These are phyloP conservation scores for Pinus tabuliformis DNA, from an alignment of 75 land plant species.

Conservation along the genomic window DNA sequence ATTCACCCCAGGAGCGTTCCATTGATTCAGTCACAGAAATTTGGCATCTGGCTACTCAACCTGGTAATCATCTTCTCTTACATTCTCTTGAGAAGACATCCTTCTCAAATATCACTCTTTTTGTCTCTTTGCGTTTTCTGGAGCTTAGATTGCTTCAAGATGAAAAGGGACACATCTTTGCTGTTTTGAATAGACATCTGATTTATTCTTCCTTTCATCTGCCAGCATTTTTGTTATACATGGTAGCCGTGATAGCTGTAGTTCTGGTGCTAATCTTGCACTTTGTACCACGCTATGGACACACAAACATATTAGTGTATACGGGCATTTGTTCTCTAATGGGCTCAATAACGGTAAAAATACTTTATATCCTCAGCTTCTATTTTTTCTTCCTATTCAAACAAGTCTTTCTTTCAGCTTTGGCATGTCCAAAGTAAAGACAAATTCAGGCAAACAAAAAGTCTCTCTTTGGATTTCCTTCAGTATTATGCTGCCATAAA, in stretches of 20 bases:
- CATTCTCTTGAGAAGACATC: not conserved
- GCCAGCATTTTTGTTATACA: constrained; percentile 79
- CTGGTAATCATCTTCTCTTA: constrained; percentile 46
- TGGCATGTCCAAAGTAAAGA: not conserved
- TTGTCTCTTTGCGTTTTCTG: not conserved
- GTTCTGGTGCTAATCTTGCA: constrained; percentile 67
- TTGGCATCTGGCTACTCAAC: constrained; percentile 81
- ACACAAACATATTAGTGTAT: constrained; percentile 83
- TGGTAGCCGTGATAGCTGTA: constrained; percentile 48
- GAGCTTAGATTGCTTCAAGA: constrained; percentile 1
- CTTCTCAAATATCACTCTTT: not conserved
- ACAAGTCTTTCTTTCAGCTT: not conserved
- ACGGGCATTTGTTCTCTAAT: constrained; percentile 92
- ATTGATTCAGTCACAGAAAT: constrained; percentile 82
- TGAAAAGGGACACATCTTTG: not conserved
- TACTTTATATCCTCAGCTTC: not conserved
- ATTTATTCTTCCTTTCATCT: constrained; percentile 17
- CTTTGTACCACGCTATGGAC: constrained; percentile 84
- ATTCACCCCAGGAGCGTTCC: constrained; percentile 81
- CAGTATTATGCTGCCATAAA: not conserved
- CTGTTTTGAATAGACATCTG: not conserved
- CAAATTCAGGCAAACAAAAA: not conserved
- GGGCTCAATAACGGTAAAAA: constrained; percentile 83
- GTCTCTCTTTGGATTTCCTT: not conserved
- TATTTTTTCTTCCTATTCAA: constrained; percentile 2